These are phyloP conservation scores for Lactarius psammicola DNA, from an alignment of 768 basidiomycete species.

Conservation along the genomic window DNA sequence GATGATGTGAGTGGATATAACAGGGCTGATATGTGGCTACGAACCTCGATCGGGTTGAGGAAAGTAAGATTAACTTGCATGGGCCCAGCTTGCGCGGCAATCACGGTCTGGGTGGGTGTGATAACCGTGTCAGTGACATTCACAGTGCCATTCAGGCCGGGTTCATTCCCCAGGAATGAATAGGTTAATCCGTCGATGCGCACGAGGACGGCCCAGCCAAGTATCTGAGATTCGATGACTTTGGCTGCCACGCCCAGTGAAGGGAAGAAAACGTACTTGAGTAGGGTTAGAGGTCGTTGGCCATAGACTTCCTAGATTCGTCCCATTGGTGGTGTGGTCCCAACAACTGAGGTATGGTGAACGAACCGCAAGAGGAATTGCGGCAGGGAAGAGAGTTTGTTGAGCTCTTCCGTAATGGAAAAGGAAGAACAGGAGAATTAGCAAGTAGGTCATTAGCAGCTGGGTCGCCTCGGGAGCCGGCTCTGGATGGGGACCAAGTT, in stretches of 20 bases:
- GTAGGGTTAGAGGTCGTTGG: conserved; percentile 17
- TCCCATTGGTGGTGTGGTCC: conserved; percentile 16
- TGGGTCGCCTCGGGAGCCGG: too few species aligned
- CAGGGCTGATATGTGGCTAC: neutral
- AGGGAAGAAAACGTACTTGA: too few species aligned
- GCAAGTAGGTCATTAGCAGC: neutral
- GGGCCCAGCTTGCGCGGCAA: conserved; percentile 37
- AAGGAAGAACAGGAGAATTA: neutral
- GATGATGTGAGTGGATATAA: neutral
- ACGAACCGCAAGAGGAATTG: conserved; percentile 33
- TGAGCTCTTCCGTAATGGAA: conserved; percentile 3
- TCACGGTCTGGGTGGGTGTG: conserved; percentile 39
- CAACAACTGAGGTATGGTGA: conserved; percentile 33
- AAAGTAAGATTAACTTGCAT: conserved; percentile 42
- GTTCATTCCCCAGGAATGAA: conserved; percentile 25
- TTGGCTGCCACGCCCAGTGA: neutral
- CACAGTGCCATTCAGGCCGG: conserved; percentile 5
- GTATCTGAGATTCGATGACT: neutral
- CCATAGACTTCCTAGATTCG: conserved; percentile 24
- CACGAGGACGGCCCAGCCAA: conserved; percentile 24
- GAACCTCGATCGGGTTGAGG: conserved; percentile 41
- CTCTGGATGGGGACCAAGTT: neutral
- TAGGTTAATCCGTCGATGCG: conserved; percentile 24
- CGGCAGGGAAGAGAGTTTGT: conserved; percentile 28
- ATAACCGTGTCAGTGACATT: conserved; percentile 32